Percentiles rank a stretch among this genome's conserved stretches.
These are phyloP conservation scores for Lasiodiplodia hormozganensis DNA, from an alignment of 2,329 filamentous ascomycete genomes.

Conservation along the genomic window DNA sequence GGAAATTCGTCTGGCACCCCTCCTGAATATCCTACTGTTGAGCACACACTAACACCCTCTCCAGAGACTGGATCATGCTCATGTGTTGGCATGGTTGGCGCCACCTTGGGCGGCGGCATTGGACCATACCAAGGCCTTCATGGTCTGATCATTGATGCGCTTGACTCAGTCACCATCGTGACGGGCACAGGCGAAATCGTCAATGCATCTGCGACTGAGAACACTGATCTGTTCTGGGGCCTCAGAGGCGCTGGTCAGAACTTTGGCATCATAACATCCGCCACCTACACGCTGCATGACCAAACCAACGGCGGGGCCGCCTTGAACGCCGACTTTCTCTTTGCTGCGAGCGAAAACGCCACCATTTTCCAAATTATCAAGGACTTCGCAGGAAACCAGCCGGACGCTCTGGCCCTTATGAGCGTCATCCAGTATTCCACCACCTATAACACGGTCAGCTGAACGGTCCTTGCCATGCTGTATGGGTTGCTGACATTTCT, in stretches of 20 bases:
- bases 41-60: not conserved
- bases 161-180: constrained; percentile 38
- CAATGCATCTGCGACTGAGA: constrained; percentile 36
- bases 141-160: constrained; percentile 38
- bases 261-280: constrained; percentile 40
- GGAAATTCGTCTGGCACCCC: constrained; percentile 38
- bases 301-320: constrained; percentile 25
- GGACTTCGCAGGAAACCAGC: not conserved
- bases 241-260: constrained; percentile 48
- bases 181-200: constrained; percentile 42
- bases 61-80: not conserved
- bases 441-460: not conserved
- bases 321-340: constrained; percentile 29
- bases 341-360: not conserved
- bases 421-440: not conserved
- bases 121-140: constrained; percentile 61
- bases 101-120: constrained; percentile 64
- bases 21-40: not conserved
- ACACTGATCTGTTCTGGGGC: constrained; percentile 50
- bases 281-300: not conserved
- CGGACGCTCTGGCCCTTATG: not conserved
- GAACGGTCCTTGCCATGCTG: not conserved
- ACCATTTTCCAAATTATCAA: not conserved
- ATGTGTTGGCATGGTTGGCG: constrained; percentile 59
- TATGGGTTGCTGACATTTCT: not conserved